These are phyloP conservation scores for Teratosphaeria zuluensis DNA, from an alignment of 2,329 filamentous ascomycete genomes.

Conservation along the genomic window DNA sequence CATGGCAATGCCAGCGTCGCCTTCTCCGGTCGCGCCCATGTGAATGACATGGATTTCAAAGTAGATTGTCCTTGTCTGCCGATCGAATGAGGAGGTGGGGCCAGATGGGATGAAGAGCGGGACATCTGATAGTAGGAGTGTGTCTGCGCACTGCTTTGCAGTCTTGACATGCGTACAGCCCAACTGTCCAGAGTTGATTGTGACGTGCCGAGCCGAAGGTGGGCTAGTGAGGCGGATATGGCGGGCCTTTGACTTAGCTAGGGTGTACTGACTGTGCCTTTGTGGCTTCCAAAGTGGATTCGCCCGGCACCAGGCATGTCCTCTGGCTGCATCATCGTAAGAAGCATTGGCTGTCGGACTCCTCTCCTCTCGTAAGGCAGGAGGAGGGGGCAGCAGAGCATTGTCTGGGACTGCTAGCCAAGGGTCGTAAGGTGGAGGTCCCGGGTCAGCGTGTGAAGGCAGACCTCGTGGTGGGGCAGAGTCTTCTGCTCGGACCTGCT, in stretches of 20 bases:
- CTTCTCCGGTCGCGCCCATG: conserved; percentile 28
- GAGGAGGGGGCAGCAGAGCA: conserved; percentile 61
- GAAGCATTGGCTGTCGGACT: conserved; percentile 63
- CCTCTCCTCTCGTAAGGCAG: conserved; percentile 53
- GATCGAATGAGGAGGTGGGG: not conserved
- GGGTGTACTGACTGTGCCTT: conserved; percentile 23
- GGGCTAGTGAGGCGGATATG: conserved; percentile 41
- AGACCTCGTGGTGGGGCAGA: conserved; percentile 25
- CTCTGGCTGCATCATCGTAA: conserved; percentile 52
- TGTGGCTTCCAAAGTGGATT: conserved; percentile 51
- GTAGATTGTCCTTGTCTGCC: conserved; percentile 50
- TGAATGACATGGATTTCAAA: conserved; percentile 56
- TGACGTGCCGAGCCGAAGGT: conserved; percentile 31
- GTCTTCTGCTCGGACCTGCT: not conserved
- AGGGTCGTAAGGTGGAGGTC: conserved; percentile 54
- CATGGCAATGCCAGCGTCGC: conserved; percentile 51
- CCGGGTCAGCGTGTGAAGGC: conserved; percentile 18
- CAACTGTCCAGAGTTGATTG: conserved; percentile 35
- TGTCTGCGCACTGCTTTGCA: conserved; percentile 43
- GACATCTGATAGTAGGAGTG: conserved; percentile 56
- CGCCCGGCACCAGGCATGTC: conserved; percentile 54
- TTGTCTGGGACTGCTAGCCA: conserved; percentile 68
- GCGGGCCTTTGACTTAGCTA: conserved; percentile 39
- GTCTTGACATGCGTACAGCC: conserved; percentile 41
- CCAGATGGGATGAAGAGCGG: conserved; percentile 54